Base-by-base conservation (phyloP, 164 flowering plant genomes). In the Brasenia schreberi region DNA sequence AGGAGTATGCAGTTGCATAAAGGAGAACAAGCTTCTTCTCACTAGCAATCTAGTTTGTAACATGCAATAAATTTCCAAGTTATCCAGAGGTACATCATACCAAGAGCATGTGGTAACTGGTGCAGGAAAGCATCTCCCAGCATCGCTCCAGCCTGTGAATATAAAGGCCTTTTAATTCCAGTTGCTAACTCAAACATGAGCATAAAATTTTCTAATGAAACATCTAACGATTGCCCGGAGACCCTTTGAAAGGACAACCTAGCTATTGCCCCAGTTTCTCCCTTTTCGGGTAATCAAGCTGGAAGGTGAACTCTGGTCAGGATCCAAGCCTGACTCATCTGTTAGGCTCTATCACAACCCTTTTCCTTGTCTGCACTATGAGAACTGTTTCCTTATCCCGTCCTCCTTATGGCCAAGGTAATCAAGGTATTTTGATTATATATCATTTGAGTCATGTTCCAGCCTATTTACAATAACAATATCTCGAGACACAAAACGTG, bases 111-210 rank as follows among this genome's bases (percentile, higher is more conserved):
- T 18, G 97, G 99, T 68, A 95, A 76, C 71, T 95, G 99, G 80
- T 95, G 99, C 78, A 95, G 94, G 81, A 92, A 95, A 64, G 99
- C 94, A 87, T 92, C 97, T 45, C 97, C 99, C 61, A 95, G 66
- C 97, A 92, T 95, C 23, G 99, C 99, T 69, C 99, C 99, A 56
- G 96, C 97, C 99, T 94, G 87, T 60, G 76, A 77, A 71, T 18
- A 69, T 42, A n/a, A 66, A 71, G 66, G 43, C 62, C 58, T 18
- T 7, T 61, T 10, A 61, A 7, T 68, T 56, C 49, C 67, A 68
- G 68, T 61, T 18, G 59, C 62, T 65, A 53, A 19, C n/a, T 7
- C 27, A n/a, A 53, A 53, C 59, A 63, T 11, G 18, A 61, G 10
- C 5, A 11, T 33, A 33, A 33, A 33, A 33, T 33, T 33, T 33